Base-by-base conservation (phyloP, 352 stramenopile genomes). In the Albugo laibachii region DNA sequence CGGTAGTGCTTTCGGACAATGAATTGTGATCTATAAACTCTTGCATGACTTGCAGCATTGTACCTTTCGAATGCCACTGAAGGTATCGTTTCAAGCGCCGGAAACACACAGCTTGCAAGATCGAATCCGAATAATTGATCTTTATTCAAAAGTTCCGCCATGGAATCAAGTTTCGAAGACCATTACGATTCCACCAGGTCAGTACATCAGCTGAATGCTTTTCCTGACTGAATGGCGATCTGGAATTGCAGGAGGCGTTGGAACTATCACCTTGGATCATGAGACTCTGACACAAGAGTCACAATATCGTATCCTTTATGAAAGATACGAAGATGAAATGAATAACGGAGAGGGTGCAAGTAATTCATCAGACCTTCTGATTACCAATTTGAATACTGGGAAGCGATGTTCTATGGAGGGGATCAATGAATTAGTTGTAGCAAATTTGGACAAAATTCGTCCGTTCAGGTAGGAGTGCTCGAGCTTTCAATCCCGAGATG, bases 91-190 rank as follows among this genome's bases (percentile, higher is more conserved):
- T 53, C 63, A 79, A 49, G 78, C 78, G 5, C 78, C 72, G 40
- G 39, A 49, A 40, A 61, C 61, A 12, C 78, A 92, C 56, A 92
- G 78, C 36, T 27, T 60, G 4, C 50, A 87, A 15, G 78, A 92
- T 50, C 74, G 78, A 13, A 80, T 92, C 41, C 78, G 78, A 20
- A 65, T 92, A 14, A 69, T 92, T n/a, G 73, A 92, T 55, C 73
- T 88, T 63, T 83, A 88, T 36, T 76, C 76, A 49, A 65, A 84
- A 18, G 62, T 82, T 13, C 55, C 78, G 14, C 53, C 87, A 5
- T 92, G 75, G 76, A 57, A 83, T n/a, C 78, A 92, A 63, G 72
- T 79, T 11, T 87, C 75, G 1, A 87, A 87, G 52, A 88, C 58
- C 13, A 87, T 92, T 47, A 69, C 53, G 43, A 84, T 87, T 15